Evolutionary conservation across 495 filamentous ascomycete genomes (phyloP), one percentile per base, ranked within the genome.

Genomic region (Aspergillus haitiensis): DNA sequence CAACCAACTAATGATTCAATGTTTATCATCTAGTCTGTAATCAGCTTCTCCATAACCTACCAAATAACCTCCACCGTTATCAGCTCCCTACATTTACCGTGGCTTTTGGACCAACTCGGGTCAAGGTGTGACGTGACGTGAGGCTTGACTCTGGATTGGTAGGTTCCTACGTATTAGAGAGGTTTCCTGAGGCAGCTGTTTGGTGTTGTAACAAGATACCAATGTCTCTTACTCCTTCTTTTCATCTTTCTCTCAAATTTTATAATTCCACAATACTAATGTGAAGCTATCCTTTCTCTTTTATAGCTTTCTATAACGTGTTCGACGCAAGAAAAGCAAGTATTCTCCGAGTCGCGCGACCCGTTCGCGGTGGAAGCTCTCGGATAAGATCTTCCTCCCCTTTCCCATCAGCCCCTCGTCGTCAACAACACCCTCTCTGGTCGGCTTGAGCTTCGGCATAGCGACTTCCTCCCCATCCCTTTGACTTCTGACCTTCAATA

Each of bases 351-450:
- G 46, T 54, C 27, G 56, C 56, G 48, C 42, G 44, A 56, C 44
- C 48, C 34, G 52, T 50, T 33, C 58, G 36, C 47, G 40, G 63
- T 61, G 63, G 63, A 56, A 59, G 9, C 56, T 39, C 49, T 56
- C 63, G 63, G 63, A 62, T 61, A 58, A 58, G 52, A 65, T 32
- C 56, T 53, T 53, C 60, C 52, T 56, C 59, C 62, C 37, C 48
- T 66, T 54, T 55, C 52, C 56, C 34, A 39, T 56, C 37, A 55
- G 15, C 58, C 35, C 49, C 50, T 44, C 58, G 51, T 45, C 61
- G n/a, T 55, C 36, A n/a, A 34, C 11, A 47, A 16, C 42, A 18
- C 32, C 44, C 34, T 49, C 37, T 12, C 15, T 21, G 10, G 48
- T 15, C 42, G 4, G 0, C n/a, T 40, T 7, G 37, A 34, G 32